Conservation (phyloP, 257 asterid genomes). For the Echium plantagineum region DNA sequence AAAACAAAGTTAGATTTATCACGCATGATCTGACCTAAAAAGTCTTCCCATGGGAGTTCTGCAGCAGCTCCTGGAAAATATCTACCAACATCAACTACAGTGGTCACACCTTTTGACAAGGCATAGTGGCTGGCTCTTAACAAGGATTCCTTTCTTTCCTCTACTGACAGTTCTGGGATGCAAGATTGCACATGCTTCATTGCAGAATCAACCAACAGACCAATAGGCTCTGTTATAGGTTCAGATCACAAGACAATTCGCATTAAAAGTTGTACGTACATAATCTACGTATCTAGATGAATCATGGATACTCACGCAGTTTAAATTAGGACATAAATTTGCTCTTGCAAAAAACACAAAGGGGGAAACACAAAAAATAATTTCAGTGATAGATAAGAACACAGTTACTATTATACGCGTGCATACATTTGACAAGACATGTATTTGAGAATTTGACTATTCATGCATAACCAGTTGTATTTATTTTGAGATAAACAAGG, state of each 20-base stretch:
- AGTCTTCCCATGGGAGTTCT: conserved; percentile 83
- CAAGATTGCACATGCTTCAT: conserved; percentile 63
- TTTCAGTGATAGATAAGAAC: too few species aligned
- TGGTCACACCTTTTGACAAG: conserved; percentile 75
- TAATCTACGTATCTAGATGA: neutral
- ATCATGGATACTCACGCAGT: neutral
- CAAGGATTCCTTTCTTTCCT: conserved; percentile 82
- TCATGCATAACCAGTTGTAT: neutral
- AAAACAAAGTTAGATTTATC: neutral
- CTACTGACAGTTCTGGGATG: conserved; percentile 61
- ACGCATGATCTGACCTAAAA: conserved; percentile 43
- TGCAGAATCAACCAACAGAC: conserved; percentile 85
- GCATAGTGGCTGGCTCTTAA: conserved; percentile 66
- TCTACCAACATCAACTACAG: conserved; percentile 85
- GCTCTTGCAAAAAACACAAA: too few species aligned
- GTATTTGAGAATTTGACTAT: too few species aligned
- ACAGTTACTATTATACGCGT: too few species aligned
- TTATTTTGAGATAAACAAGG: neutral
- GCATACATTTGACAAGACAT: too few species aligned
- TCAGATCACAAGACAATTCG: conserved; percentile 14
- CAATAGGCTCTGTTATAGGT: conserved; percentile 68
- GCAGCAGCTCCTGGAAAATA: conserved; percentile 70
- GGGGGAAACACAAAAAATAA: too few species aligned
- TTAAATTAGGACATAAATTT: too few species aligned
- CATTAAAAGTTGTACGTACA: conserved; percentile 4